A percentile compares a stretch with the other conserved stretches of the same genome.
Evolutionary conservation across 179 eudicot species (phyloP).

Genomic region (Silene vulgaris): DNA sequence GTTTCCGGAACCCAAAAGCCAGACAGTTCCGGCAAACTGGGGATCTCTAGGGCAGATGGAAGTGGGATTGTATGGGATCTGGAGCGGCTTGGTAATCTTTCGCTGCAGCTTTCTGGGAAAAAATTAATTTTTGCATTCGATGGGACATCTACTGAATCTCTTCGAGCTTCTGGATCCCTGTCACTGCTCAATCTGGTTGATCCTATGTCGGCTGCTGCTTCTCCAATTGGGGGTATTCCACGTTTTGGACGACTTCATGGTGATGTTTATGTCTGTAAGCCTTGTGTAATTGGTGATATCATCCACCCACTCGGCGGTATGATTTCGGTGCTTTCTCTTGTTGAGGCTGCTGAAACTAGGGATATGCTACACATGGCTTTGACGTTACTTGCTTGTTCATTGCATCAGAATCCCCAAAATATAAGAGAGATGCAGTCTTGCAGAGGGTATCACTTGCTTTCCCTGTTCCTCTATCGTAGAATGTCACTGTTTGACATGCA

Average conservation of each 20-base stretch:
- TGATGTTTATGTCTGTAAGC: slow-evolving; percentile 81
- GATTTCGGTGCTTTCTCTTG: slow-evolving; percentile 88
- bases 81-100: slow-evolving; percentile 87
- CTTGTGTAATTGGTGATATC: slow-evolving; percentile 89
- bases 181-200: slow-evolving; percentile 98
- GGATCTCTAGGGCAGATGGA: slow-evolving; percentile 65
- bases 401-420: slow-evolving; percentile 97
- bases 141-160: slow-evolving; percentile 82
- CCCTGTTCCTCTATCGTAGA: slow-evolving; percentile 76
- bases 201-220: slow-evolving; percentile 97
- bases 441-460: slow-evolving; percentile 93
- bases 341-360: slow-evolving; percentile 98
- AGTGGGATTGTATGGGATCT: slow-evolving; percentile 98
- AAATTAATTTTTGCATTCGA: slow-evolving; percentile 98
- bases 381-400: slow-evolving; percentile 85
- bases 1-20: slow-evolving; percentile 65
- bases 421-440: slow-evolving; percentile 87
- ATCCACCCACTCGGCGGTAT: slow-evolving; percentile 93
- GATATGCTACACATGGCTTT: slow-evolving; percentile 97
- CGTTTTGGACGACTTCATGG: slow-evolving; percentile 99
- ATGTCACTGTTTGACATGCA: slow-evolving; percentile 97
- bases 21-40: slow-evolving; percentile 61
- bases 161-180: slow-evolving; percentile 70
- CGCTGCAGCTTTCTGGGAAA: slow-evolving; percentile 89
- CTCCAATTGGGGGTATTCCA: slow-evolving; percentile 98